Percentiles rank a stretch among this genome's conserved stretches.
Conservation (phyloP, 2,329 filamentous ascomycete species). For the Microcyclosporella mali region DNA sequence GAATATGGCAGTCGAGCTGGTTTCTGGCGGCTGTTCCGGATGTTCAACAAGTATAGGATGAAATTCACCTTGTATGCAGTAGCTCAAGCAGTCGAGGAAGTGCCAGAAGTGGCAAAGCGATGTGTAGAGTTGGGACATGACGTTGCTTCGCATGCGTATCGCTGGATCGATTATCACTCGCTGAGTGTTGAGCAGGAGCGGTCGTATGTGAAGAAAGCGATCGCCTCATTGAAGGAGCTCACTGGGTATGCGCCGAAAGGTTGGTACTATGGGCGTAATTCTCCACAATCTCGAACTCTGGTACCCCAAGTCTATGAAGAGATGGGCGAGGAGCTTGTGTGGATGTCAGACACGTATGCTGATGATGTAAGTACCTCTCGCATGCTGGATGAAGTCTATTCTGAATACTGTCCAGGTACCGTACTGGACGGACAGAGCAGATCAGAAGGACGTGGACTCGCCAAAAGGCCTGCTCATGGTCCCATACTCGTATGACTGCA, state of each 20-base stretch:
- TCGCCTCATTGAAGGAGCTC: constrained; percentile 37
- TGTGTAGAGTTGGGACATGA: constrained; percentile 48
- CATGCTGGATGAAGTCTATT: background rate
- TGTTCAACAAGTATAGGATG: constrained; percentile 46
- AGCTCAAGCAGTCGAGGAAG: constrained; percentile 43
- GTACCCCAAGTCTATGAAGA: constrained; percentile 49
- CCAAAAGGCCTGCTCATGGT: constrained; percentile 50
- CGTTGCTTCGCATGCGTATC: constrained; percentile 45
- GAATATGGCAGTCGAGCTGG: constrained; percentile 48
- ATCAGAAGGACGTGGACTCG: constrained; percentile 37
- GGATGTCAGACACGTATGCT: constrained; percentile 48
- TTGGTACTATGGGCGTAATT: constrained; percentile 47
- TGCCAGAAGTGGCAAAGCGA: constrained; percentile 43
- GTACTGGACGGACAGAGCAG: constrained; percentile 50
- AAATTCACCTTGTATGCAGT: constrained; percentile 49
- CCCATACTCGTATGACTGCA: constrained; percentile 44
- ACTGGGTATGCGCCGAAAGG: constrained; percentile 44
- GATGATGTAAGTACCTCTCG: constrained; percentile 37
- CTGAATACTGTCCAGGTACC: constrained; percentile 33
- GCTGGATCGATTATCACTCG: constrained; percentile 49
- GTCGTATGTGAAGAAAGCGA: constrained; percentile 41
- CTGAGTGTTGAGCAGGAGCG: constrained; percentile 44
- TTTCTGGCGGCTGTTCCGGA: constrained; percentile 46
- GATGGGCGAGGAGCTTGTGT: constrained; percentile 47
- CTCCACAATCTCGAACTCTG: constrained; percentile 42